phyloP scores from a whole-genome alignment of 176 grass and related monocot species.

The Phoenix roebelenii region DNA sequence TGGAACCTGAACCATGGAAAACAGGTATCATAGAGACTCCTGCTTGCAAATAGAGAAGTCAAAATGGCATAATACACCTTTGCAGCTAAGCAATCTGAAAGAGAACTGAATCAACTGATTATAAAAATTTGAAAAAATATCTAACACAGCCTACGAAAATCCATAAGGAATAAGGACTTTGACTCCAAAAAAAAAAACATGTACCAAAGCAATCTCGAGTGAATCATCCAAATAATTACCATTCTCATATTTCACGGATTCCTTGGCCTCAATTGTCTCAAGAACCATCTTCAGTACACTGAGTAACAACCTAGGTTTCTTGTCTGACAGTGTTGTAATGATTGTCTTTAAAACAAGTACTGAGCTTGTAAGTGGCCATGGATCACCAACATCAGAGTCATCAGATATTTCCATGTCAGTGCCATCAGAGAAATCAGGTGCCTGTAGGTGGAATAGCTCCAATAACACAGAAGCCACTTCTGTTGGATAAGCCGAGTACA shows the following conservation, averaged over 20 bases:
- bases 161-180: too few species aligned
- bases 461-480: slow-evolving; percentile 61
- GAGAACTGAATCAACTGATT: too few species aligned
- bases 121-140: too few species aligned
- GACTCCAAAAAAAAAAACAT: too few species aligned
- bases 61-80: too few species aligned
- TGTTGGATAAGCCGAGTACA: slow-evolving; percentile 56
- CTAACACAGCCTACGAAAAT: too few species aligned
- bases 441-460: slow-evolving; percentile 47
- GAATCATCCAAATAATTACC: slow-evolving; percentile 9
- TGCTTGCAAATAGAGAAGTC: too few species aligned
- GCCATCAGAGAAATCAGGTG: slow-evolving; percentile 26
- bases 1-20: too few species aligned
- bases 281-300: slow-evolving; percentile 56
- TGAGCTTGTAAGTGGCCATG: slow-evolving; percentile 24
- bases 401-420: slow-evolving; percentile 29
- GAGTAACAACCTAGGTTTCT: slow-evolving; percentile 67
- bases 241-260: slow-evolving; percentile 33
- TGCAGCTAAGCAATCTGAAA: too few species aligned
- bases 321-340: slow-evolving; percentile 45
- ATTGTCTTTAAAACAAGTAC: slow-evolving; percentile 46
- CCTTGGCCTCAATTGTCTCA: slow-evolving; percentile 50
- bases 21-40: too few species aligned
- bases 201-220: too few species aligned
- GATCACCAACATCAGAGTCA: slow-evolving; percentile 23